phyloP scores from a whole-genome alignment of 129 eudicot species.

The carrot (Daucus carota) region DNA sequence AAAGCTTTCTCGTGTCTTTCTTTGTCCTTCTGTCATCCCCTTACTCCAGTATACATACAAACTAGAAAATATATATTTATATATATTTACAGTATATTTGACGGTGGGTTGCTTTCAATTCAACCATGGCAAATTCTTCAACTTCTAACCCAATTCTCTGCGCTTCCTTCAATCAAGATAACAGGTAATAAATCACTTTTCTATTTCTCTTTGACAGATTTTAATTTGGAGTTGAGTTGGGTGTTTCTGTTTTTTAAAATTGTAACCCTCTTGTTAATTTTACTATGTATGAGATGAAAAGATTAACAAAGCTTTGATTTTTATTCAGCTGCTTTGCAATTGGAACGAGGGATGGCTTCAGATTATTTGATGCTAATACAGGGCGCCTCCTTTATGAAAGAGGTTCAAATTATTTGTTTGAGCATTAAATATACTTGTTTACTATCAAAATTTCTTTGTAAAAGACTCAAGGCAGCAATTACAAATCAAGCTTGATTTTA shows the following conservation, averaged over 20 bases:
- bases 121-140: slow-evolving; percentile 31
- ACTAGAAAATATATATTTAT: neutral
- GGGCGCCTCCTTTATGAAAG: slow-evolving; percentile 68
- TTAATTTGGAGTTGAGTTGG: neutral
- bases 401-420: slow-evolving; percentile 32
- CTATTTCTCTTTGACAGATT: neutral
- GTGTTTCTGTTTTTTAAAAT: neutral
- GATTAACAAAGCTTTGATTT: neutral
- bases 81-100: neutral
- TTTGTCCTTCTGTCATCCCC: neutral
- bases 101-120: neutral
- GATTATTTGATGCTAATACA: slow-evolving; percentile 58
- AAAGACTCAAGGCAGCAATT: no score
- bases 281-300: neutral
- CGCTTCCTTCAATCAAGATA: slow-evolving; percentile 93
- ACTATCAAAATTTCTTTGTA: no score
- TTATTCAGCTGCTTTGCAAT: slow-evolving; percentile 66
- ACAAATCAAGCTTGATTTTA: no score
- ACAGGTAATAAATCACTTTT: slow-evolving; percentile 37
- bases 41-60: neutral
- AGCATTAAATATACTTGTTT: no score
- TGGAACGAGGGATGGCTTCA: slow-evolving; percentile 81
- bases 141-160: slow-evolving; percentile 57
- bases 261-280: neutral
- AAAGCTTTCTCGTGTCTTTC: neutral